Evolutionary conservation across 164 flowering plant genomes (phyloP).

Genomic region (Taxillus chinensis): DNA sequence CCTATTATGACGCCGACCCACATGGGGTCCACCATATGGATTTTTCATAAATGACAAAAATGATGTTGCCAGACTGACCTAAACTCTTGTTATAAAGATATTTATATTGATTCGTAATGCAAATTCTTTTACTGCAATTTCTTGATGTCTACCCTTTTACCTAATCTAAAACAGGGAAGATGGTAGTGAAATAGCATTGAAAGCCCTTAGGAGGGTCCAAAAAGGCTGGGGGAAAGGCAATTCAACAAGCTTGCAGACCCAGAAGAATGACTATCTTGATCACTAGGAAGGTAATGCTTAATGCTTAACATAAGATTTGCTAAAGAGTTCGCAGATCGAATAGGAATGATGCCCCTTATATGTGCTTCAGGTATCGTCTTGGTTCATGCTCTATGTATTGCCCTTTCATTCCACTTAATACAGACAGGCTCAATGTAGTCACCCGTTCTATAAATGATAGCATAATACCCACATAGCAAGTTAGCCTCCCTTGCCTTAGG

Average conservation of each 20-base stretch:
- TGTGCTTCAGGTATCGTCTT: neutral
- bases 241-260: slow-evolving; percentile 34
- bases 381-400: neutral
- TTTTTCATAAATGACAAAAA: too few species aligned
- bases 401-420: neutral
- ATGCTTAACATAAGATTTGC: neutral
- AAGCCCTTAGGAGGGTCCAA: slow-evolving; percentile 55
- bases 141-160: neutral
- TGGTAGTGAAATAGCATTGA: slow-evolving; percentile 68
- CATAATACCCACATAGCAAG: too few species aligned
- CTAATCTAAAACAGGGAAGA: slow-evolving; percentile 55
- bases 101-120: too few species aligned
- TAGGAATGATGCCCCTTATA: neutral
- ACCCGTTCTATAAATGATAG: too few species aligned
- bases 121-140: neutral
- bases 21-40: too few species aligned
- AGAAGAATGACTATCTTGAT: slow-evolving; percentile 34
- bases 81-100: too few species aligned
- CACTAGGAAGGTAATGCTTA: slow-evolving; percentile 23
- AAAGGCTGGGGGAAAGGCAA: slow-evolving; percentile 86
- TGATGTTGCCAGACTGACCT: too few species aligned
- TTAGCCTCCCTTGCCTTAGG: too few species aligned
- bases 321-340: neutral
- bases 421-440: too few species aligned
- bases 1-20: too few species aligned